Evolutionary conservation across 2,329 filamentous ascomycete genomes (phyloP), one percentile per base, ranked within the genome.

Genomic region (Hymenoscyphus fraxineus): DNA sequence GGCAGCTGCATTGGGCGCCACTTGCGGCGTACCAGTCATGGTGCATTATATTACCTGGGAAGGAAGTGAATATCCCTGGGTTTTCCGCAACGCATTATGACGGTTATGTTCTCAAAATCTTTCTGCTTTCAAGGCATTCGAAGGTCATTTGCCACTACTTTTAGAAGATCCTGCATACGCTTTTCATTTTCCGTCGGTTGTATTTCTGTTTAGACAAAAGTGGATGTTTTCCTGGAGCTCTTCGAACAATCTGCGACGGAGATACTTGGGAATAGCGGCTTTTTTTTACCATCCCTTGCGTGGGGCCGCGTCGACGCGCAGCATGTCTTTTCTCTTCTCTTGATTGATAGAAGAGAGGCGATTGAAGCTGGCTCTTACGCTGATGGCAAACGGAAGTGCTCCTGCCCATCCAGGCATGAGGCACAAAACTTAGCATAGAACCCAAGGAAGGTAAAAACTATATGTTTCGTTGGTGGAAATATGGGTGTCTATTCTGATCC

Each of bases 381-480:
- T 72, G 72, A 74, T 75, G 73, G 73, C 72, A 74, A 70, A 75
- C 68, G 73, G 73, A 75, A 75, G 73, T 75, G 73, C 73, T 75
- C 73, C 73, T 72, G 73, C 71, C 73, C 73, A 75, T 75, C 69
- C 68, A 71, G 66, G 69, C 68, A 54, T 68, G 69, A 69, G 67
- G 65, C 67, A 68, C 61, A 65, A 66, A 64, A 63, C 64, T 65
- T 65, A 62, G 64, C 64, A 64, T 64, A 39, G 55, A 57, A 59
- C 39, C 32, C 60, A n/a, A 39, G 58, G 63, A 64, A 65, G 60
- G 35, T 64, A 62, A 41, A 54, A 54, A 67, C 59, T 58, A 63
- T 62, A 55, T 60, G 62, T 62, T 63, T 16, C 51, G 44, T 63
- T 68, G 66, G 63, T 65, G 64, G 64, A 63, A 68, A 68, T 64